phyloP scores from a whole-genome alignment of 306 rosid species.

The Potentilla sterilis region DNA sequence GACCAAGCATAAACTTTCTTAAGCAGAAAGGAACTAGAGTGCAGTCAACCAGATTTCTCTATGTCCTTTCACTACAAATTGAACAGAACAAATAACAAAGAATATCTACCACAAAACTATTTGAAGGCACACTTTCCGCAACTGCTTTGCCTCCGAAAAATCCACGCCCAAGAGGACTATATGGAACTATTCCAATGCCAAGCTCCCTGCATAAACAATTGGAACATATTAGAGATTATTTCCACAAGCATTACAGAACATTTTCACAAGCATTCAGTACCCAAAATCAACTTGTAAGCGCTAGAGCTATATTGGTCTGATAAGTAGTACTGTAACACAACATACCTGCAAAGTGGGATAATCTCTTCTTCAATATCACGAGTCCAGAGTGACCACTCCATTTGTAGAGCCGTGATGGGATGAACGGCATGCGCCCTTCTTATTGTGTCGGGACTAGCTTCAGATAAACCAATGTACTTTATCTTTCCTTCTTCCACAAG shows the following conservation, averaged over 20 bases:
- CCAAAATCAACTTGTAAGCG: neutral
- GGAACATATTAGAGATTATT: too few relatives aligned
- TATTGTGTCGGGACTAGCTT: constrained; percentile 71
- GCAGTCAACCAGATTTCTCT: too few relatives aligned
- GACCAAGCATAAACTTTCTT: neutral
- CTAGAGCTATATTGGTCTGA: neutral
- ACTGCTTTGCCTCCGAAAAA: constrained; percentile 67
- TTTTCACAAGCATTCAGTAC: neutral
- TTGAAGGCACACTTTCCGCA: constrained; percentile 37
- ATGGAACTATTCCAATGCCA: constrained; percentile 64
- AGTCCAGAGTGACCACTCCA: constrained; percentile 81
- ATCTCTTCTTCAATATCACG: constrained; percentile 74
- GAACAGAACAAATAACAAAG: neutral
- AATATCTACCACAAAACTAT: constrained; percentile 35
- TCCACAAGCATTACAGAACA: neutral
- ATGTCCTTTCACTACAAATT: neutral
- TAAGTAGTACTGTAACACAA: constrained; percentile 8
- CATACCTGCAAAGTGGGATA: constrained; percentile 71
- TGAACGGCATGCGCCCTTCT: constrained; percentile 83
- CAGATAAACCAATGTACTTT: constrained; percentile 71
- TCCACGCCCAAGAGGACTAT: constrained; percentile 68
- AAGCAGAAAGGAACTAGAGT: neutral
- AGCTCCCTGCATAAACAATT: constrained; percentile 41
- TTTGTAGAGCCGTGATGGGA: constrained; percentile 68
- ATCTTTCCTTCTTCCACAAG: constrained; percentile 78